A percentile compares a stretch with the other conserved stretches of the same genome.
These are phyloP conservation scores for Ophiostoma quercus DNA, from an alignment of 2,329 filamentous ascomycete genomes.

Conservation along the genomic window DNA sequence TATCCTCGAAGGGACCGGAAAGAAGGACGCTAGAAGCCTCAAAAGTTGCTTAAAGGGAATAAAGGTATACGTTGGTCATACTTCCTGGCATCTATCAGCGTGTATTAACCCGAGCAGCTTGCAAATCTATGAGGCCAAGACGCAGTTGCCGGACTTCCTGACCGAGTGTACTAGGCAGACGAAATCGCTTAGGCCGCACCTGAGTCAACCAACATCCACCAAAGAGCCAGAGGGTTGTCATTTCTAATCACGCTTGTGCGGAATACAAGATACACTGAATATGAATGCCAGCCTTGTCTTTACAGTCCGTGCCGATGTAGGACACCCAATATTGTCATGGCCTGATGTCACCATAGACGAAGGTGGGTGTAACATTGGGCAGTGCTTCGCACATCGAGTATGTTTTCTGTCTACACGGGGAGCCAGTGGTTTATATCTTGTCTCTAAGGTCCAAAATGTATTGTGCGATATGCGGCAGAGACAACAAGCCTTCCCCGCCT, in stretches of 20 bases:
- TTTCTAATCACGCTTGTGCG: neutral
- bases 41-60: neutral
- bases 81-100: neutral
- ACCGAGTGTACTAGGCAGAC: neutral
- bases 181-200: neutral
- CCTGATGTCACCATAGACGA: neutral
- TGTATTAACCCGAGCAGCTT: neutral
- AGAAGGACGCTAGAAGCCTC: constrained; percentile 3
- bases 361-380: neutral
- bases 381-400: neutral
- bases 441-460: neutral
- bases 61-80: neutral
- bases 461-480: neutral
- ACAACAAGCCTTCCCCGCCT: constrained; percentile 17
- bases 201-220: no score
- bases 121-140: neutral
- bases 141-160: neutral
- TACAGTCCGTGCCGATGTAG: neutral
- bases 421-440: neutral
- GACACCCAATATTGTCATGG: neutral
- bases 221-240: neutral
- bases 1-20: neutral
- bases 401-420: neutral
- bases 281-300: neutral
- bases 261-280: neutral